Evolutionary conservation across 208 protist species (phyloP).

Genomic region (Acanthamoeba royreba): DNA sequence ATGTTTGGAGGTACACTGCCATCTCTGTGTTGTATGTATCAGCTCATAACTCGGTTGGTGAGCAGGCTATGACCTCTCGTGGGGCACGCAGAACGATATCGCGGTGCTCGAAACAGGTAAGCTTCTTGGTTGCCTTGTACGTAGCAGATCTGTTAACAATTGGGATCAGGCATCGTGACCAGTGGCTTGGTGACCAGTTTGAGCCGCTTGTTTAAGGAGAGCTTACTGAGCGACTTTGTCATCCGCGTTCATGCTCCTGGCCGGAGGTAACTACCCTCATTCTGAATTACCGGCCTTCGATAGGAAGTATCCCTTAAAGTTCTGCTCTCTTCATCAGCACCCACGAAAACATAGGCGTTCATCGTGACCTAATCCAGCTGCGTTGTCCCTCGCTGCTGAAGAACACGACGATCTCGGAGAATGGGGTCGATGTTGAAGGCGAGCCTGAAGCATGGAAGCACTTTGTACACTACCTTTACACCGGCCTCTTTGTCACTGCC

Average conservation of each 20-base stretch:
- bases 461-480: background rate
- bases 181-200: background rate
- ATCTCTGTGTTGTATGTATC: background rate
- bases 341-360: background rate
- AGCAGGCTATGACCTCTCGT: background rate
- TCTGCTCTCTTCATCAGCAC: background rate
- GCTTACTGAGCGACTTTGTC: background rate
- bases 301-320: background rate
- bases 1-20: background rate
- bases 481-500: background rate
- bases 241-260: background rate
- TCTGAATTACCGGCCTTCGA: background rate
- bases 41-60: background rate
- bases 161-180: background rate
- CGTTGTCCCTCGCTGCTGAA: background rate
- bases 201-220: background rate
- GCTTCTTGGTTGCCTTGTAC: too few species aligned
- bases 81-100: background rate
- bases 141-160: too few species aligned
- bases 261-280: background rate
- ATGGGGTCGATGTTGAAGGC: background rate
- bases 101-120: background rate
- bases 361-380: background rate
- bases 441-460: background rate
- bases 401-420: background rate